Conservation (phyloP, 768 basidiomycete genomes). For the Melanogaster broomeanus region DNA sequence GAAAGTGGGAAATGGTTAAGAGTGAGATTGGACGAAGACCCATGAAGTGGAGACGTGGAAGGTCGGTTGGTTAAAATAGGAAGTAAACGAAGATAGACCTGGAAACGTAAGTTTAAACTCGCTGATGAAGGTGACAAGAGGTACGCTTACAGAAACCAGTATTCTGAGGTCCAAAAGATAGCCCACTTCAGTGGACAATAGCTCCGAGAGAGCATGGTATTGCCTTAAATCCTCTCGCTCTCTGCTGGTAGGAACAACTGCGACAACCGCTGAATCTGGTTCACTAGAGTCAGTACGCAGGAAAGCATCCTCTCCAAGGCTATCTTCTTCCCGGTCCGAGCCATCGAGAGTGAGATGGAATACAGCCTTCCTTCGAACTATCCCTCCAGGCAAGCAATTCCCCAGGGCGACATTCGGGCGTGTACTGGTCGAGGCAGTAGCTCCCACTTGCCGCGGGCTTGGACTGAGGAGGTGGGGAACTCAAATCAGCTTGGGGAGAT, state of each 20-base stretch:
- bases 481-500: background rate
- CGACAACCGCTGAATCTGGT: background rate
- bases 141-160: slow-evolving; percentile 68
- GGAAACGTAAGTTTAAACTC: slow-evolving; percentile 5
- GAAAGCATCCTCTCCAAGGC: background rate
- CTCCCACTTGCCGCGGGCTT: background rate
- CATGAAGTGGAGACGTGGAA: slow-evolving; percentile 13
- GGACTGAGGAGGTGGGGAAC: background rate
- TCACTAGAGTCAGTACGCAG: slow-evolving; percentile 1
- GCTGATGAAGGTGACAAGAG: slow-evolving; percentile 1
- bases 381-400: background rate
- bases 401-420: background rate
- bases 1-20: slow-evolving; percentile 37
- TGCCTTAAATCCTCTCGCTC: slow-evolving; percentile 44
- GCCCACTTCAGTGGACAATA: slow-evolving; percentile 80
- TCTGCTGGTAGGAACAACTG: background rate
- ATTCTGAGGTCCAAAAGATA: slow-evolving; percentile 80
- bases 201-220: slow-evolving; percentile 80
- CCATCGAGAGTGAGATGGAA: slow-evolving; percentile 18
- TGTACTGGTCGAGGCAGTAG: background rate
- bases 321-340: slow-evolving; percentile 21
- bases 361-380: slow-evolving; percentile 1
- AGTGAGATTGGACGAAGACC: slow-evolving; percentile 28
- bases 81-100: slow-evolving; percentile 70
- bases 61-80: slow-evolving; percentile 44